phyloP scores from a whole-genome alignment of 352 stramenopile species.

The Phytophthora chlamydospora region DNA sequence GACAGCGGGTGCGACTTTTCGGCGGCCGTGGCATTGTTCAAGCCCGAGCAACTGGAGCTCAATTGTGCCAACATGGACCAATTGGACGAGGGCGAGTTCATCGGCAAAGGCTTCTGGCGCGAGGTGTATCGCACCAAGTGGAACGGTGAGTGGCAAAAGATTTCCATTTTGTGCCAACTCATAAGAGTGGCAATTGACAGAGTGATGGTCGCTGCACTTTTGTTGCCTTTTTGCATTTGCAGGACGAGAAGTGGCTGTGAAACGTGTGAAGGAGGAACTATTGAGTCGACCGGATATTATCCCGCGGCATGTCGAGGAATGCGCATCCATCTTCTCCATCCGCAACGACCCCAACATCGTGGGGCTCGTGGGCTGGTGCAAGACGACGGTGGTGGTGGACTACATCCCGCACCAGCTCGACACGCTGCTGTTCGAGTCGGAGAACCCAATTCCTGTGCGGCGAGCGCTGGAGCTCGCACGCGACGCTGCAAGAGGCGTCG shows the following conservation, averaged over 20 bases:
- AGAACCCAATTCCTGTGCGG: conserved; percentile 47
- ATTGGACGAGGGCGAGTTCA: conserved; percentile 51
- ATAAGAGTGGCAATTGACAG: no score
- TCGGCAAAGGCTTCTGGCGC: conserved; percentile 77
- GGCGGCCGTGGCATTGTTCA: conserved; percentile 54
- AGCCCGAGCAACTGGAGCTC: conserved; percentile 64
- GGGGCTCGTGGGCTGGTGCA: conserved; percentile 74
- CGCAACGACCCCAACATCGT: conserved; percentile 77
- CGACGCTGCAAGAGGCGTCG: conserved; percentile 65
- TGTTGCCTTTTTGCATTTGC: conserved; percentile 1
- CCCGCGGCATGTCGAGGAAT: conserved; percentile 74
- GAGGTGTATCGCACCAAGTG: conserved; percentile 73
- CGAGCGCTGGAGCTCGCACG: conserved; percentile 53
- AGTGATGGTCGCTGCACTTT: background rate
- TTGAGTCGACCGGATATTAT: conserved; percentile 67
- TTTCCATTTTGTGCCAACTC: no score
- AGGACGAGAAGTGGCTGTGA: conserved; percentile 70
- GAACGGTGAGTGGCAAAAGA: conserved; percentile 51
- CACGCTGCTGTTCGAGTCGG: conserved; percentile 61
- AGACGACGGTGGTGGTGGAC: conserved; percentile 76
- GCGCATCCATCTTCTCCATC: conserved; percentile 69
- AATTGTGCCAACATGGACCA: conserved; percentile 74
- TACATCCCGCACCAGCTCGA: conserved; percentile 72
- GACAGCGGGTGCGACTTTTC: conserved; percentile 75
- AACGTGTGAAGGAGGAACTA: conserved; percentile 69